Evolutionary conservation across 2,329 filamentous ascomycete genomes (phyloP), one percentile per base, ranked within the genome.

Genomic region (Paecilomyces sp.): DNA sequence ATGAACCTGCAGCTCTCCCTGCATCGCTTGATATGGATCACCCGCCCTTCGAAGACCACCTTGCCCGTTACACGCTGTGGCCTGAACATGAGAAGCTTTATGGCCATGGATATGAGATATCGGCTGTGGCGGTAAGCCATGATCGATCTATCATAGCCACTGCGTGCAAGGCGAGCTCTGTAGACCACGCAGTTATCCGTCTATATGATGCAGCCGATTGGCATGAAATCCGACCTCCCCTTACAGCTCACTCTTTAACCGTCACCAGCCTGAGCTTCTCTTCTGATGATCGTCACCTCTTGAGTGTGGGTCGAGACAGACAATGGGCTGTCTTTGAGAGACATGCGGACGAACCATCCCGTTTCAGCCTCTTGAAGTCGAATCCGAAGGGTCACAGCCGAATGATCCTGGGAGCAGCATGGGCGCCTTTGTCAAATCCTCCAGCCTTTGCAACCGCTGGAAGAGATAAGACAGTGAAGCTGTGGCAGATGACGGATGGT

Each of bases 51-150:
- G 94, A 99, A 74, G 94, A 97, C 73, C 88, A 91, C 58, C 85
- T 99, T 1, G 89, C 92, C 25, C 87, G 92, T 8, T 88, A 95
- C 73, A 96, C 94, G 0, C 85, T 99, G 33, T 99, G 92, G 92
- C 94, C 94, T 2, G 94, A 99, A 72, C 86, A 86, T 6, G 94
- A 99, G 74, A 99, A 99, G 78, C 83, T 99, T 1, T 99, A 99
- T 75, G 94, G 94, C 1, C 94, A 99, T 75, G 94, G 94, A 31
- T 97, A 97, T 76, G 94, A 99, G 75, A 93, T 99, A 56, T 96
- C 91, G 1, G 89, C 91, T 41, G 85, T 96, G 15, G 90, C 92
- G 11, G 84, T 88, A 7, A 91, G 86, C 68, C 84, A 90, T 69
- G 87, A 92, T 67, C 88, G 89, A 12, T 79, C 75, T 3, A 75